A percentile compares a stretch with the other conserved stretches of the same genome.
Conservation (phyloP, 2,329 filamentous ascomycete species). For the Aspergillus novoparasiticus region DNA sequence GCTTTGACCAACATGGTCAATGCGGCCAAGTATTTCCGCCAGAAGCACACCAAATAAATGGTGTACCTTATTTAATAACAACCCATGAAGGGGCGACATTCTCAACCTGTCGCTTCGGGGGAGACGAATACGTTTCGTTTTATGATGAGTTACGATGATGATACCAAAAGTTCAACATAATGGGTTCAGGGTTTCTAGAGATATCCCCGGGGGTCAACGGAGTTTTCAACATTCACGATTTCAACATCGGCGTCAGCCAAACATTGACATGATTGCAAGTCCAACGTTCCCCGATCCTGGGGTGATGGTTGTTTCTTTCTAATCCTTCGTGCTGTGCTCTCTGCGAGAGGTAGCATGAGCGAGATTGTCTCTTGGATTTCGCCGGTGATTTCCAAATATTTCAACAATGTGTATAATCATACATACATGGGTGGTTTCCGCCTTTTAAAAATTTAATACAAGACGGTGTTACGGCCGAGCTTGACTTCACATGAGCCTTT, state of each 20-base stretch:
- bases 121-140: constrained; percentile 26
- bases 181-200: constrained; percentile 41
- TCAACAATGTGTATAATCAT: constrained; percentile 38
- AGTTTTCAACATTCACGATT: constrained; percentile 51
- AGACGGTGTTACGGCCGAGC: neutral
- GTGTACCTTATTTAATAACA: constrained; percentile 16
- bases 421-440: constrained; percentile 20
- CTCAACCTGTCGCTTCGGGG: constrained; percentile 41
- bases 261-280: constrained; percentile 21
- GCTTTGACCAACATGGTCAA: constrained; percentile 96
- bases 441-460: constrained; percentile 15
- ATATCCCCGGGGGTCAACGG: constrained; percentile 38
- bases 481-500: neutral
- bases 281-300: constrained; percentile 13
- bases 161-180: constrained; percentile 48
- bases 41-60: constrained; percentile 65
- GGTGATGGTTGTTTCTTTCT: constrained; percentile 10
- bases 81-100: constrained; percentile 36
- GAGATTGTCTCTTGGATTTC: constrained; percentile 19
- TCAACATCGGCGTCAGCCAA: constrained; percentile 50
- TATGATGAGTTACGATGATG: constrained; percentile 45
- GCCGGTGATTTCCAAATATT: constrained; percentile 31
- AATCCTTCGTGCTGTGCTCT: constrained; percentile 12
- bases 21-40: constrained; percentile 94
- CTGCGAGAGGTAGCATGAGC: constrained; percentile 20